These are phyloP conservation scores for Gentiana macrophylla DNA, from an alignment of 257 asterid species.

Conservation along the genomic window DNA sequence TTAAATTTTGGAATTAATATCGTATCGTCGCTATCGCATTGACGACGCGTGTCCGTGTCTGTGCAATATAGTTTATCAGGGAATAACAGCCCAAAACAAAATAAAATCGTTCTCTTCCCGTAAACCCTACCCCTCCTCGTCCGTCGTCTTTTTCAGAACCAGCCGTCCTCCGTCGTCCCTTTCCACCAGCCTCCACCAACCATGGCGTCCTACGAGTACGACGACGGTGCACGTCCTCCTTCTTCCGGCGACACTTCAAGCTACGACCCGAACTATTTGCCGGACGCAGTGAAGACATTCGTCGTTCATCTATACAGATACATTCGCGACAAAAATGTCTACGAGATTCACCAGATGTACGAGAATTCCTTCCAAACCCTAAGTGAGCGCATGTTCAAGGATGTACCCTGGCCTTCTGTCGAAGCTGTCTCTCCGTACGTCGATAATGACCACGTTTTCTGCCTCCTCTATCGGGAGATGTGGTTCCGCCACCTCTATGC, in stretches of 20 bases:
- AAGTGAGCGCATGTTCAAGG: slow-evolving; percentile 88
- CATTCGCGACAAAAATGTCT: slow-evolving; percentile 92
- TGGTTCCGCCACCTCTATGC: slow-evolving; percentile 95
- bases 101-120: not conserved
- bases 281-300: slow-evolving; percentile 85
- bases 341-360: slow-evolving; percentile 97
- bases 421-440: slow-evolving; percentile 78
- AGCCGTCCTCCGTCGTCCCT: not conserved
- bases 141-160: too few species aligned
- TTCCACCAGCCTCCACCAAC: slow-evolving; percentile 3
- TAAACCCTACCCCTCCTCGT: slow-evolving; percentile 8
- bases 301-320: slow-evolving; percentile 85
- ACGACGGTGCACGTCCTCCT: slow-evolving; percentile 24
- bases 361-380: slow-evolving; percentile 78
- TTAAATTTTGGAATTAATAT: too few species aligned
- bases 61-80: too few species aligned
- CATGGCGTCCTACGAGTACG: slow-evolving; percentile 63
- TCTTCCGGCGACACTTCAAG: slow-evolving; percentile 27
- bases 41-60: too few species aligned
- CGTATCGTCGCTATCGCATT: too few species aligned
- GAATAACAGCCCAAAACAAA: too few species aligned
- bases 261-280: slow-evolving; percentile 77
- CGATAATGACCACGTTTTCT: slow-evolving; percentile 87
- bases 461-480: slow-evolving; percentile 96
- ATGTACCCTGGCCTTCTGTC: slow-evolving; percentile 87